These are phyloP conservation scores for Gossypium schwendimanii DNA, from an alignment of 441 rosid genomes.

Conservation along the genomic window DNA sequence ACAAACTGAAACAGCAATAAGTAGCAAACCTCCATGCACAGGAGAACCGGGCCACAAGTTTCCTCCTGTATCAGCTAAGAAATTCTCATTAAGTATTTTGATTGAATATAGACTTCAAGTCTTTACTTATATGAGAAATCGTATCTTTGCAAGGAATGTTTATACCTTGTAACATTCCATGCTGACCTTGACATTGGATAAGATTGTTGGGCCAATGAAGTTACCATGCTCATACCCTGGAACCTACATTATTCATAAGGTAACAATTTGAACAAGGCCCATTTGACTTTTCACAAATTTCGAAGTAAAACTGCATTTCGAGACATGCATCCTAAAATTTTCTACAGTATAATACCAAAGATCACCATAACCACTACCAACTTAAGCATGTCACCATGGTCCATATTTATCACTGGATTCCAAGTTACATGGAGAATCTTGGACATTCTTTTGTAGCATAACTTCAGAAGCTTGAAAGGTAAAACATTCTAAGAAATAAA, in stretches of 20 bases:
- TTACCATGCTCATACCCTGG: constrained; percentile 41
- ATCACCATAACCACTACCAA: background rate
- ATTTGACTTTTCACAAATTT: background rate
- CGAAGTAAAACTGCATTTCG: background rate
- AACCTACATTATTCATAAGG: constrained; percentile 22
- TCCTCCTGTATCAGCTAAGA: constrained; percentile 32
- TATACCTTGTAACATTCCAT: constrained; percentile 51
- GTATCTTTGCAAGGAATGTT: background rate
- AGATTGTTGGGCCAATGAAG: constrained; percentile 43
- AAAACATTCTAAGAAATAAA: constrained; percentile 3
- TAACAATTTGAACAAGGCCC: background rate
- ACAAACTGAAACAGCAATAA: background rate
- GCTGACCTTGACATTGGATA: constrained; percentile 30
- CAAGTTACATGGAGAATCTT: background rate
- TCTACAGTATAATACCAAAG: background rate
- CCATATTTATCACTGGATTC: background rate
- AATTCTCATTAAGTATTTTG: background rate
- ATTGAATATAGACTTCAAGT: background rate
- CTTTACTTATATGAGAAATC: background rate
- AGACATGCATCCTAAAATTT: background rate
- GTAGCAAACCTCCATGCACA: constrained; percentile 34
- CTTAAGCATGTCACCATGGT: background rate
- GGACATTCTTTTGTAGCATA: constrained; percentile 2
- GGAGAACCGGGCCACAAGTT: constrained; percentile 42
- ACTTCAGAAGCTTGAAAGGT: background rate